Evolutionary conservation across 257 asterid genomes (phyloP).

Genomic region (Plectranthus barbatus): DNA sequence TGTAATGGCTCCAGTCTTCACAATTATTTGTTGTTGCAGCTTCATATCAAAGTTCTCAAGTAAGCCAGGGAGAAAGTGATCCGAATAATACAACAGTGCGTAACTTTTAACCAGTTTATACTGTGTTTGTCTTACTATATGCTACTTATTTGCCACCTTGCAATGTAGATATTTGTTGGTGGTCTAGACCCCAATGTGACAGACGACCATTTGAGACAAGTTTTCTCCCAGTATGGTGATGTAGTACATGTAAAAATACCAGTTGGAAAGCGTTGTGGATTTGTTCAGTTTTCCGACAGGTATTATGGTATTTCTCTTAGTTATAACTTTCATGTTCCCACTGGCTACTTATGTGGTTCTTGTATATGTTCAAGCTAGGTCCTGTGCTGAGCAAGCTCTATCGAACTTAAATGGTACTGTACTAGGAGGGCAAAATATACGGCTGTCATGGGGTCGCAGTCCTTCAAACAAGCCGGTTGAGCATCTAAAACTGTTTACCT

Average conservation of each 20-base stretch:
- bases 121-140: not conserved
- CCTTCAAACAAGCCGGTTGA: conserved; percentile 82
- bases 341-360: not conserved
- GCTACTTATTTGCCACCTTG: conserved; percentile 2
- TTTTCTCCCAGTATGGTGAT: conserved; percentile 73
- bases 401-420: conserved; percentile 53
- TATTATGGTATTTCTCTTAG: not conserved
- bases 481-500: not conserved
- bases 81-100: conserved; percentile 90
- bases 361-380: conserved; percentile 24
- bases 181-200: conserved; percentile 72
- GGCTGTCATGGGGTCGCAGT: conserved; percentile 96
- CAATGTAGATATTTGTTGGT: conserved; percentile 78
- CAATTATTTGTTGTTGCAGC: conserved; percentile 45
- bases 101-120: conserved; percentile 18
- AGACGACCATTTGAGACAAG: conserved; percentile 74
- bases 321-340: not conserved
- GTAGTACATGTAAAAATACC: conserved; percentile 80
- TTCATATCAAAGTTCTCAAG: conserved; percentile 54
- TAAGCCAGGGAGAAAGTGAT: conserved; percentile 76
- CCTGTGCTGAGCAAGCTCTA: conserved; percentile 73
- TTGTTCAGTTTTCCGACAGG: conserved; percentile 87
- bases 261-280: conserved; percentile 86
- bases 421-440: conserved; percentile 69
- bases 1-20: conserved; percentile 14